phyloP scores from a whole-genome alignment of 352 stramenopile species.

The Pythium dissimile region DNA sequence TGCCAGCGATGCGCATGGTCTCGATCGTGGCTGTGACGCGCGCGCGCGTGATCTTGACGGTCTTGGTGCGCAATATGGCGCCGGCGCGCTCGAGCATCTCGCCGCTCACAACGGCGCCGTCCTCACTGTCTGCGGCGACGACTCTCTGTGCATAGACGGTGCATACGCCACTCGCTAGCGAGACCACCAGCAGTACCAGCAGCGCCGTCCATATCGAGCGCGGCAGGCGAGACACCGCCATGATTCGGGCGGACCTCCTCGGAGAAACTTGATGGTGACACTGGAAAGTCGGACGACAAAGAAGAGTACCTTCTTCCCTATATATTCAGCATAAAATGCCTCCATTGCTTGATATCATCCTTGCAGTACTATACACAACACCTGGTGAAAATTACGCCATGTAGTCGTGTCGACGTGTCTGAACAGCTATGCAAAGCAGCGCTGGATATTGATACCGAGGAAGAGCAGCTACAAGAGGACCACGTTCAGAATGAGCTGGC shows the following conservation, averaged over 20 bases:
- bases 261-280: no score
- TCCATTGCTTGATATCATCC: not conserved
- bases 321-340: not conserved
- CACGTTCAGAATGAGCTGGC: constrained; percentile 43
- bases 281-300: not conserved
- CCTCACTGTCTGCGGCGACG: not conserved
- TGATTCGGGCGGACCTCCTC: not conserved
- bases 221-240: not conserved
- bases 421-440: constrained; percentile 10
- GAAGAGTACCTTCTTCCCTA: not conserved
- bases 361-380: not conserved
- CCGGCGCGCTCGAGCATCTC: not conserved
- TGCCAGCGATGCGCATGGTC: constrained; percentile 5
- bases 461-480: no score
- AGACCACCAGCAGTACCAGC: not conserved
- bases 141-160: constrained; percentile 1
- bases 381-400: constrained; percentile 10
- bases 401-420: constrained; percentile 24
- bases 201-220: constrained; percentile 7
- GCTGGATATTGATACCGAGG: not conserved
- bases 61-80: not conserved
- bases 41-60: constrained; percentile 10
- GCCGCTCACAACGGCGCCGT: constrained; percentile 3
- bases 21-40: constrained; percentile 9
- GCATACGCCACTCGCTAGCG: not conserved